These are phyloP conservation scores for Entoloma clypeatum DNA, from an alignment of 1,284 basidiomycete genomes.

Conservation along the genomic window DNA sequence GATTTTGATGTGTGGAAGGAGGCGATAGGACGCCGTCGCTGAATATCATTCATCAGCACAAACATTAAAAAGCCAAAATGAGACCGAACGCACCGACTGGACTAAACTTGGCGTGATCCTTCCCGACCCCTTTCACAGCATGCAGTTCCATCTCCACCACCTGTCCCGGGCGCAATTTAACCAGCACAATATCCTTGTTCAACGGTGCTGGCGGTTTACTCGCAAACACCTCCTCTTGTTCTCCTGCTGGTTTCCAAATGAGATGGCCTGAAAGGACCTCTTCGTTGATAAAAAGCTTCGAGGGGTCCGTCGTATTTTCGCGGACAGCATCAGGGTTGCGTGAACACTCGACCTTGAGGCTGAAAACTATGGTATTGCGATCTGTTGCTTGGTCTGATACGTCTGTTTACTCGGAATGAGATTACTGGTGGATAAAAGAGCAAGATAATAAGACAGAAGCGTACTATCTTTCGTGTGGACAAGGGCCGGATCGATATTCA, in stretches of 20 bases:
- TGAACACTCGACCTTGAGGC: constrained; percentile 70
- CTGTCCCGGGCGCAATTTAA: constrained; percentile 93
- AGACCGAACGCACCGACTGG: constrained; percentile 75
- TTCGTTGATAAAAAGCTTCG: constrained; percentile 66
- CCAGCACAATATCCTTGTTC: constrained; percentile 85
- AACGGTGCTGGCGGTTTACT: constrained; percentile 63
- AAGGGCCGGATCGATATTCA: constrained; percentile 80
- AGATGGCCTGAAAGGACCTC: constrained; percentile 80
- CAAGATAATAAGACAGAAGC: constrained; percentile 11
- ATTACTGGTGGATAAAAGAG: neutral
- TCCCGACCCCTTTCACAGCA: constrained; percentile 92
- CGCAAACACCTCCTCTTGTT: constrained; percentile 61
- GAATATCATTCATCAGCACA: constrained; percentile 4
- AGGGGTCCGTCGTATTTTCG: constrained; percentile 56
- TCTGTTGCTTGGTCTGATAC: constrained; percentile 70
- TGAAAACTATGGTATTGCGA: constrained; percentile 90
- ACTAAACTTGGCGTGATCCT: constrained; percentile 96
- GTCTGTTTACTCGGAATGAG: constrained; percentile 27
- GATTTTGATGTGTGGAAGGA: constrained; percentile 86
- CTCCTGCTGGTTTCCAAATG: constrained; percentile 83
- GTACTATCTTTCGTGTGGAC: constrained; percentile 46
- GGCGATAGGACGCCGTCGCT: constrained; percentile 94
- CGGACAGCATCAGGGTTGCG: constrained; percentile 50
- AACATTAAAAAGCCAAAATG: neutral
- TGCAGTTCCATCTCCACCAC: constrained; percentile 84